Conservation (phyloP, 2,329 filamentous ascomycete genomes). For the Colletotrichum salicis region DNA sequence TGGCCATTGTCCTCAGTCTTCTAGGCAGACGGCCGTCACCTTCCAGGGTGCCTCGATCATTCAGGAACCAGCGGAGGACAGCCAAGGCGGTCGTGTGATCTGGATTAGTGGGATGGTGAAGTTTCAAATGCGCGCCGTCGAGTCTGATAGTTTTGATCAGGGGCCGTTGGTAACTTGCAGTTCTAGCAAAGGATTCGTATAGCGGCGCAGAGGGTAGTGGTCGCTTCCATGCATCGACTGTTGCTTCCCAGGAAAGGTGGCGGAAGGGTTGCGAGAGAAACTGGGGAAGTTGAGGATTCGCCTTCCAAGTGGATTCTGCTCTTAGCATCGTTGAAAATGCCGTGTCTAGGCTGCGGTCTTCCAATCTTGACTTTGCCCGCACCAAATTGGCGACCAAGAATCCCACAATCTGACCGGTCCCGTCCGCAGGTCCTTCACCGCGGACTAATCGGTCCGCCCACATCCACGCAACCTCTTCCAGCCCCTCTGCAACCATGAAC, state of each 20-base stretch:
- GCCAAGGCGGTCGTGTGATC: constrained; percentile 58
- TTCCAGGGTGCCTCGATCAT: constrained; percentile 32
- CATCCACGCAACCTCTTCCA: constrained; percentile 62
- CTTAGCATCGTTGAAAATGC: constrained; percentile 61
- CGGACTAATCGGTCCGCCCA: constrained; percentile 52
- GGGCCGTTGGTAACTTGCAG: constrained; percentile 51
- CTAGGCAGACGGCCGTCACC: background rate
- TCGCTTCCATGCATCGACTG: constrained; percentile 59
- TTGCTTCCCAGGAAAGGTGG: constrained; percentile 62
- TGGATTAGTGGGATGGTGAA: constrained; percentile 65
- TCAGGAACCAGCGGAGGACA: constrained; percentile 47
- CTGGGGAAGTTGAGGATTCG: constrained; percentile 46
- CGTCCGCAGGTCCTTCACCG: constrained; percentile 34
- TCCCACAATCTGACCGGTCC: constrained; percentile 24
- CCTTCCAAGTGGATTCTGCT: constrained; percentile 55
- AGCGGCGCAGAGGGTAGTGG: constrained; percentile 57
- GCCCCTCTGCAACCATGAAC: constrained; percentile 63
- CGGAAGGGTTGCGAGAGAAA: constrained; percentile 58
- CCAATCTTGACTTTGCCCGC: constrained; percentile 50
- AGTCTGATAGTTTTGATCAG: constrained; percentile 39
- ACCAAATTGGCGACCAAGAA: constrained; percentile 54
- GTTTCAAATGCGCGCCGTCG: constrained; percentile 63
- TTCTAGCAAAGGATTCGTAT: constrained; percentile 63
- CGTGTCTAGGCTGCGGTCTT: constrained; percentile 56
- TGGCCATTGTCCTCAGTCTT: constrained; percentile 38